phyloP scores from a whole-genome alignment of 345 rosid genomes.

The Cardamine occulta region DNA sequence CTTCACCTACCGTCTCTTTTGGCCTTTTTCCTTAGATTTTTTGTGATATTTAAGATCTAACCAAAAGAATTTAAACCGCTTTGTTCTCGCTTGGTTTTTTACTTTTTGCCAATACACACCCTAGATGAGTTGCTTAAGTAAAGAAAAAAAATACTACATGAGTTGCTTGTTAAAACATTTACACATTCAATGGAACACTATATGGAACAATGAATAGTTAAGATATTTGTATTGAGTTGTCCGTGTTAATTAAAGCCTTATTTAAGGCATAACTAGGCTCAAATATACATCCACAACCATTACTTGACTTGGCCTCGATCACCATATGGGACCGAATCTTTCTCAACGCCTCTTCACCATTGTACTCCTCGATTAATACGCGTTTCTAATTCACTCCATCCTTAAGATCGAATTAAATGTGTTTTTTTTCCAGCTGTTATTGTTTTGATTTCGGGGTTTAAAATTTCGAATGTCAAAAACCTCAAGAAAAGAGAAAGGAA shows the following conservation, averaged over 20 bases:
- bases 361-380: neutral
- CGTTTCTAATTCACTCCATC: conserved; percentile 28
- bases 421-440: neutral
- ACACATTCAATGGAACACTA: neutral
- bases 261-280: neutral
- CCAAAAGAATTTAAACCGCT: neutral
- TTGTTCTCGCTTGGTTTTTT: neutral
- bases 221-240: neutral
- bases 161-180: neutral
- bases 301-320: conserved; percentile 22
- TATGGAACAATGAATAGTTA: neutral
- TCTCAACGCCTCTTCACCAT: conserved; percentile 21
- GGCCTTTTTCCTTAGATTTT: no score
- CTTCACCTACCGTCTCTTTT: conserved; percentile 27
- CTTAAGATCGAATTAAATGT: neutral
- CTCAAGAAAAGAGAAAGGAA: neutral
- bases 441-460: conserved; percentile 2
- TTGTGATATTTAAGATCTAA: neutral
- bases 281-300: conserved; percentile 19
- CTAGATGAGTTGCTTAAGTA: no score
- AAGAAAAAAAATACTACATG: no score
- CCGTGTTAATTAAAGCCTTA: neutral
- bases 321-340: conserved; percentile 11
- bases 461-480: neutral
- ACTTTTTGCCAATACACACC: neutral